phyloP scores from a whole-genome alignment of 2,329 filamentous ascomycete genomes.

The Albophoma yamanashiensis region DNA sequence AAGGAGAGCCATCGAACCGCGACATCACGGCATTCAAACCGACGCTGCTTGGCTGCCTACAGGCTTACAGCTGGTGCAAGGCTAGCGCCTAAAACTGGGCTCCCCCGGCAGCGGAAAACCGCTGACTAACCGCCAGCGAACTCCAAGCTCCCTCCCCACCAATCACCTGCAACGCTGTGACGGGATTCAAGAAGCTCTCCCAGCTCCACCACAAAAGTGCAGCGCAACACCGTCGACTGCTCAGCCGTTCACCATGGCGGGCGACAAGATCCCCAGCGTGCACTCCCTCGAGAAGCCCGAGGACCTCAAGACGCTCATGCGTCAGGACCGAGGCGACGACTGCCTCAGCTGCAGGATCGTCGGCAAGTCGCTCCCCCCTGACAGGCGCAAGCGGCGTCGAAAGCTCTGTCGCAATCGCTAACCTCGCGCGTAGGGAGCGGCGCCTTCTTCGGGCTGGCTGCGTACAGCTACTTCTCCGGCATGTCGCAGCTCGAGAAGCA shows the following conservation, averaged over 20 bases:
- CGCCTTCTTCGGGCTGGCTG: conserved; percentile 64
- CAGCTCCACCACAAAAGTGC: not conserved
- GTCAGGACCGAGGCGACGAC: conserved; percentile 48
- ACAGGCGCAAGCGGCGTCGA: not conserved
- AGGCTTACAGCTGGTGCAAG: no score
- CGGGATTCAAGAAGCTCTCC: not conserved
- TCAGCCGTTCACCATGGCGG: conserved; percentile 15
- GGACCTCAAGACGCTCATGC: conserved; percentile 47
- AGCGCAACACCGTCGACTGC: not conserved
- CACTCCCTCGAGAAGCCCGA: conserved; percentile 49
- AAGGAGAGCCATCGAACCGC: no score
- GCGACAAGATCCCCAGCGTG: conserved; percentile 35
- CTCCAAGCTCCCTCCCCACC: not conserved
- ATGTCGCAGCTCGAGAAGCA: conserved; percentile 60
- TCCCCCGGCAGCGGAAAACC: no score
- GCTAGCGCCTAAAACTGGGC: no score
- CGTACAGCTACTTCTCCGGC: conserved; percentile 69
- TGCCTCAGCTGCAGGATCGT: conserved; percentile 62
- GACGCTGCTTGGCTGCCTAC: no score
- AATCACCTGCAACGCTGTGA: not conserved
- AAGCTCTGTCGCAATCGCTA: not conserved
- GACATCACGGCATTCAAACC: no score
- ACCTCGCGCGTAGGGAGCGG: conserved; percentile 46
- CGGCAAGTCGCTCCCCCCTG: conserved; percentile 38
- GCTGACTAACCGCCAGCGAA: not conserved